phyloP scores from a whole-genome alignment of 371 early-diverging fungal species.

The Astathelohania contejeani region DNA sequence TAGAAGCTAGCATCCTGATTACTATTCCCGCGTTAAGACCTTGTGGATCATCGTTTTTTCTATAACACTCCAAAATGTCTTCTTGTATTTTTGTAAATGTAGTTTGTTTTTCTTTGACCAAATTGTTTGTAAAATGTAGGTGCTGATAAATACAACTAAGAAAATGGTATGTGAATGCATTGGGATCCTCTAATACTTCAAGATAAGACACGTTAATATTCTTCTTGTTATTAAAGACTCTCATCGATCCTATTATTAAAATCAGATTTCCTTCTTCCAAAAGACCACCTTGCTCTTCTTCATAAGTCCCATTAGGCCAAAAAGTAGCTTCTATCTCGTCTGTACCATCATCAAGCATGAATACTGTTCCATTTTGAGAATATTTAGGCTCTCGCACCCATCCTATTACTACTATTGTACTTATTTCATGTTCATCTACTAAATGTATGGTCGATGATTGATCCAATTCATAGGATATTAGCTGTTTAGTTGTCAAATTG shows the following conservation, averaged over 20 bases:
- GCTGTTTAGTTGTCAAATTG: conserved; percentile 32
- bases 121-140: conserved; percentile 14
- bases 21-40: conserved; percentile 38
- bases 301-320: conserved; percentile 32
- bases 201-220: conserved; percentile 20
- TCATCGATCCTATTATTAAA: conserved; percentile 28
- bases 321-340: conserved; percentile 26
- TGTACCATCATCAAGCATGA: conserved; percentile 38
- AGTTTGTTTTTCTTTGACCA: neutral
- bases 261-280: conserved; percentile 22
- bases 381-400: conserved; percentile 15
- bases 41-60: conserved; percentile 39
- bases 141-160: conserved; percentile 20
- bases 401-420: conserved; percentile 23
- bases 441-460: conserved; percentile 14
- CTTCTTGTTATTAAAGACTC: conserved; percentile 26
- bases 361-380: conserved; percentile 24
- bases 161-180: conserved; percentile 31
- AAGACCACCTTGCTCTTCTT: conserved; percentile 12
- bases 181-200: conserved; percentile 21
- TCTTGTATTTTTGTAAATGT: conserved; percentile 22
- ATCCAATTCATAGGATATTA: conserved; percentile 13
- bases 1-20: conserved; percentile 31
- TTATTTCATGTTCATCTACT: conserved; percentile 25
- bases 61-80: conserved; percentile 32